Base-by-base conservation (phyloP, 306 rosid species). In the Biancaea sappan region DNA sequence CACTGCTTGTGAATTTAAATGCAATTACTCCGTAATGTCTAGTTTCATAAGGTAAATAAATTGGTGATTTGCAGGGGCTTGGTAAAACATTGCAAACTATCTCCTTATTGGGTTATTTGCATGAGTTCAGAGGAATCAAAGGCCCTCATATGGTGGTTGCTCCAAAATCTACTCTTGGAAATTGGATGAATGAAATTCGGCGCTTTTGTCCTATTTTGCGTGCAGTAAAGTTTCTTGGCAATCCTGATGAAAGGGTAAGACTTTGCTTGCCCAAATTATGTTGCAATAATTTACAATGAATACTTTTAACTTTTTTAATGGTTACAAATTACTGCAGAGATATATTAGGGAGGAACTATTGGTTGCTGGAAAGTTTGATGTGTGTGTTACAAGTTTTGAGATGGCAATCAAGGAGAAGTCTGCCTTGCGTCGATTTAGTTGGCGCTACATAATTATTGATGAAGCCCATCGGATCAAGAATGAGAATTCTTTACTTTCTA, bases 61-160 rank as follows among this genome's bases (percentile, higher is more conserved):
- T 41, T 77, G 71, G 50, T 63, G 65, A 54, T 66, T 66, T 78
- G 76, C 82, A 94, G 99, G 97, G 99, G 52, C 99, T 94, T 60
- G 99, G 99, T 31, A 94, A 94, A 86, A 94, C 99, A 14, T 74
- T 94, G 80, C 99, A 92, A 85, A 92, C 99, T 66, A 94, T 94
- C 78, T 94, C 99, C 66, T 83, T 94, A 81, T 28, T 94, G 84
- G 99, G 96, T 46, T 94, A 94, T 79, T 84, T 94, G 75, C 93
- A 94, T 18, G 99, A 94, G 86, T 94, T 90, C 79, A 90, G 96
- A 79, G 97, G 97, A 72, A 90, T 94, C 50, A 87, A 75, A 12
- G 96, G 99, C 11, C 99, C 99, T 72, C 99, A 92, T 85, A 94
- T 94, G 99, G 99, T 94, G 58, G 97, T 94, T 84, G 99, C 99